Percentiles rank a stretch among this genome's conserved stretches.
phyloP scores from a whole-genome alignment of 2,329 filamentous ascomycete genomes.

The Fusarium pseudograminearum region DNA sequence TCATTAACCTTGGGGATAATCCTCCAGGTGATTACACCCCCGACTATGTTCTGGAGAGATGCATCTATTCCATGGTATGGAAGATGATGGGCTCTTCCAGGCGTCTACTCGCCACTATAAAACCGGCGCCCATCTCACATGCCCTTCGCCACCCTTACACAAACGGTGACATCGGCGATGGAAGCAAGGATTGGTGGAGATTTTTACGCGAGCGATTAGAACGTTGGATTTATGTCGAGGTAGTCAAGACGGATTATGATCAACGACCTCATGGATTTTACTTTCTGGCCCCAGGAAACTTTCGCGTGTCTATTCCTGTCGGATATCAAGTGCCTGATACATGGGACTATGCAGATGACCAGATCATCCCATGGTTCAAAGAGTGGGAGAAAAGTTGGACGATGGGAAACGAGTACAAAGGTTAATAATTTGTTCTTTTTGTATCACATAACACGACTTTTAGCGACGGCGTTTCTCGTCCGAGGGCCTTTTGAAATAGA shows the following conservation, averaged over 20 bases:
- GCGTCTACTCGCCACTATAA: background rate
- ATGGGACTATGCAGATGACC: conserved; percentile 14
- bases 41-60: background rate
- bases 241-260: background rate
- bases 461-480: no score
- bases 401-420: background rate
- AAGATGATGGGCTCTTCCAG: background rate
- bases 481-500: no score
- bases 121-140: background rate
- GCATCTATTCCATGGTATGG: background rate
- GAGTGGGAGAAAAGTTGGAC: conserved; percentile 4
- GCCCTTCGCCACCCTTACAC: background rate
- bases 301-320: background rate
- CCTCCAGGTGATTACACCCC: background rate
- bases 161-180: background rate
- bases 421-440: background rate
- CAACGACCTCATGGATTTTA: conserved; percentile 7
- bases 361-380: conserved; percentile 2
- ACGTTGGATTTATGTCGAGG: conserved; percentile 5
- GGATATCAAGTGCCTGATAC: background rate
- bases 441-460: no score
- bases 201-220: background rate
- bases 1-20: background rate
- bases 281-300: background rate
- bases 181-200: background rate